These are phyloP conservation scores for Cucurbitaria berberidis DNA, from an alignment of 2,329 filamentous ascomycete species.

Conservation along the genomic window DNA sequence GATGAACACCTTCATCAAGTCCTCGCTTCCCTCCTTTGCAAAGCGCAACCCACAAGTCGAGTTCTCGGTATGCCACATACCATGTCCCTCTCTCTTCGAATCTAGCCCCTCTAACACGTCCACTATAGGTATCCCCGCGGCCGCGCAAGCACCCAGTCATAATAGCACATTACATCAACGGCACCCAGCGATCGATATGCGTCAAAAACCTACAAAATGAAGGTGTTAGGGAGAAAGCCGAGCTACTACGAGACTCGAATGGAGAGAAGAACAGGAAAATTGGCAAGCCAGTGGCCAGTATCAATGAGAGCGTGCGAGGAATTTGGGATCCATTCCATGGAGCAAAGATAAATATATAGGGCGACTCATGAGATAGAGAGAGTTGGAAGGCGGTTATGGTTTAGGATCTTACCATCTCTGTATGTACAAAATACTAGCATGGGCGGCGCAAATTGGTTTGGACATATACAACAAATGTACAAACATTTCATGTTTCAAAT, in stretches of 20 bases:
- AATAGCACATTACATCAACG: slow-evolving; percentile 91
- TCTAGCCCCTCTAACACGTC: background rate
- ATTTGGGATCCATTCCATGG: slow-evolving; percentile 70
- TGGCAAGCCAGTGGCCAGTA: slow-evolving; percentile 65
- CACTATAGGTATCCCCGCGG: slow-evolving; percentile 71
- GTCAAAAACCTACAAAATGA: slow-evolving; percentile 83
- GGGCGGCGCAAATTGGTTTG: slow-evolving; percentile 23
- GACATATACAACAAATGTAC: slow-evolving; percentile 32
- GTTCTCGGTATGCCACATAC: slow-evolving; percentile 64
- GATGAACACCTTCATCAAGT: slow-evolving; percentile 90
- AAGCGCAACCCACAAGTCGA: slow-evolving; percentile 84
- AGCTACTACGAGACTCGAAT: slow-evolving; percentile 73
- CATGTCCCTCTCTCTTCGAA: background rate
- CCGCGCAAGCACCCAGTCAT: slow-evolving; percentile 90
- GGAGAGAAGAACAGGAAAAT: slow-evolving; percentile 72
- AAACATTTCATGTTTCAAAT: slow-evolving; percentile 26
- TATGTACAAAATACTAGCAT: slow-evolving; percentile 20
- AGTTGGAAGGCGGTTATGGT: background rate
- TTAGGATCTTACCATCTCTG: background rate
- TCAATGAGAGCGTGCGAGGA: slow-evolving; percentile 69
- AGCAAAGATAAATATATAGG: slow-evolving; percentile 49
- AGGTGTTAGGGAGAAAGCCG: slow-evolving; percentile 80
- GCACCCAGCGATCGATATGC: slow-evolving; percentile 81
- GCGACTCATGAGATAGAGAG: background rate
- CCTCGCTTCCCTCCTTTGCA: slow-evolving; percentile 78